phyloP scores from a whole-genome alignment of 768 basidiomycete species.

The Rhodosporidiobolus sp. region DNA sequence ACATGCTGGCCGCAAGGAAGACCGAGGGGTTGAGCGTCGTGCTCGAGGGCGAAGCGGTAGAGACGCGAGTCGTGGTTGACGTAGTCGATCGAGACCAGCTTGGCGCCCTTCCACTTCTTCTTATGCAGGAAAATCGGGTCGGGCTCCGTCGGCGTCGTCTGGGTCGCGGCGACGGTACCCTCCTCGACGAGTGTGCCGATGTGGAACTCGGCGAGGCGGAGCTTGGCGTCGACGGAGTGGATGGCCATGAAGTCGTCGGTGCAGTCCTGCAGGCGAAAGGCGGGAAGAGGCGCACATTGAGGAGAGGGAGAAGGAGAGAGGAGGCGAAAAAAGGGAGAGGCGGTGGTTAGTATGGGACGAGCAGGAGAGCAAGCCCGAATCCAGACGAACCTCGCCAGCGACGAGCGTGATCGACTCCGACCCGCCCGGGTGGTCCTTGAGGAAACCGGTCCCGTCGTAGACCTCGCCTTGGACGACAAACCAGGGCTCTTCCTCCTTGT shows the following conservation, averaged over 20 bases:
- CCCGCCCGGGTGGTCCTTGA: conserved; percentile 61
- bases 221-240: conserved; percentile 57
- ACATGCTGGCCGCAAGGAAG: conserved; percentile 63
- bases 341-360: too few relatives aligned
- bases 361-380: too few relatives aligned
- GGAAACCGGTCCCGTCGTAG: conserved; percentile 81
- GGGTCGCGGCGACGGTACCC: too few relatives aligned
- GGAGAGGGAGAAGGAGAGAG: too few relatives aligned
- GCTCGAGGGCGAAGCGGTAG: conserved; percentile 56
- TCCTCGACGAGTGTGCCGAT: conserved; percentile 56
- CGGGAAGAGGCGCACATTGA: too few relatives aligned
- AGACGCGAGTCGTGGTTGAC: conserved; percentile 57
- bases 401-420: conserved; percentile 58
- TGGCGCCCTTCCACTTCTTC: conserved; percentile 56
- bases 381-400: too few relatives aligned
- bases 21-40: conserved; percentile 54
- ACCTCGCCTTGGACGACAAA: conserved; percentile 72
- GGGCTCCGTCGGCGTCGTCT: conserved; percentile 10
- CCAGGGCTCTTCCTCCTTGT: conserved; percentile 68
- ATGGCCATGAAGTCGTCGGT: conserved; percentile 66
- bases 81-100: conserved; percentile 48
- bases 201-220: conserved; percentile 55
- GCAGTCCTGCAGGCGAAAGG: too few relatives aligned
- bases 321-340: too few relatives aligned
- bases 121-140: conserved; percentile 53